Evolutionary conservation across 2,329 filamentous ascomycete species (phyloP).

Genomic region (Lachnellula subtilissima): DNA sequence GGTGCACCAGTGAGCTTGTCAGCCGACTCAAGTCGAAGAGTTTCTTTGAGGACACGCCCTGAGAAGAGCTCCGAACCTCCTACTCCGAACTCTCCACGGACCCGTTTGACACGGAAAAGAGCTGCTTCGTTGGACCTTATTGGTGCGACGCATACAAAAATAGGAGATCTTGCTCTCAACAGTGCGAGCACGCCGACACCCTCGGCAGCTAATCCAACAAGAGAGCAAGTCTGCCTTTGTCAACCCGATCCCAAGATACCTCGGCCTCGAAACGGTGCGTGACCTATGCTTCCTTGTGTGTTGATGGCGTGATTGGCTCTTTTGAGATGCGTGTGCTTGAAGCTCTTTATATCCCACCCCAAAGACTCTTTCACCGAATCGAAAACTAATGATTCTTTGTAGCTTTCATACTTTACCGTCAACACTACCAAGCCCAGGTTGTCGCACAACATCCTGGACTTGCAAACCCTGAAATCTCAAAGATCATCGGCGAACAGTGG

Average conservation of each 20-base stretch:
- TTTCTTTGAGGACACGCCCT: conserved; percentile 21
- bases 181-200: conserved; percentile 24
- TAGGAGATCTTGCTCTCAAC: conserved; percentile 26
- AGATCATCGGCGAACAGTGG: conserved; percentile 91
- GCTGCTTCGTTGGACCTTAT: conserved; percentile 29
- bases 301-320: conserved; percentile 16
- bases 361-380: conserved; percentile 23
- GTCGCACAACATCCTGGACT: conserved; percentile 80
- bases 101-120: conserved; percentile 30
- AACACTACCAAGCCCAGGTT: conserved; percentile 81
- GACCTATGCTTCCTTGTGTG: conserved; percentile 18
- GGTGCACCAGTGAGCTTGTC: conserved; percentile 27
- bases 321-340: neutral
- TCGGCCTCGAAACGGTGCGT: conserved; percentile 65
- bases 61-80: conserved; percentile 22
- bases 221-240: conserved; percentile 58
- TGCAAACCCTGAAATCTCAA: conserved; percentile 92
- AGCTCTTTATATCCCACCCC: conserved; percentile 18
- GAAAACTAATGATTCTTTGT: conserved; percentile 32
- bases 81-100: conserved; percentile 23
- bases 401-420: conserved; percentile 98
- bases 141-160: conserved; percentile 25
- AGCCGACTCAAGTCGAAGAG: conserved; percentile 26
- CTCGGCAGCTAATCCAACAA: conserved; percentile 18
- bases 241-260: conserved; percentile 68